Evolutionary conservation across 805 yeast species (phyloP).

Genomic region (Nakazawaea wyomingensis): DNA sequence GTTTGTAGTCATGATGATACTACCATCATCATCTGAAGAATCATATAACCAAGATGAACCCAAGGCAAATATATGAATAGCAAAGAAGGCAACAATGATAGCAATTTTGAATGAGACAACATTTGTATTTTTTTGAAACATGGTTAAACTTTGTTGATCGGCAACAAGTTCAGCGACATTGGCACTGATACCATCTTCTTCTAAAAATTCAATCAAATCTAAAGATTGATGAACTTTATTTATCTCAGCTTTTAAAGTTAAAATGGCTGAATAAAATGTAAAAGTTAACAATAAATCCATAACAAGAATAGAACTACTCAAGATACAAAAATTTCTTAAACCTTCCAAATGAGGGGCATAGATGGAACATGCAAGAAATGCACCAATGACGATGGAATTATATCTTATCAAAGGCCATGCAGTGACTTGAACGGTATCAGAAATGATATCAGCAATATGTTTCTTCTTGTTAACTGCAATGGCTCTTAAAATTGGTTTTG

Average conservation of each 20-base stretch:
- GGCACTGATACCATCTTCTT: conserved; percentile 87
- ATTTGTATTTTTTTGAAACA: conserved; percentile 32
- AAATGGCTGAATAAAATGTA: conserved; percentile 78
- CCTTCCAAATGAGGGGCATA: conserved; percentile 67
- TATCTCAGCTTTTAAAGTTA: conserved; percentile 86
- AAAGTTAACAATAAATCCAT: conserved; percentile 69
- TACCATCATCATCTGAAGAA: conserved; percentile 24
- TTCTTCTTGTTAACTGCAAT: conserved; percentile 23
- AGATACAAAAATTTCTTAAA: conserved; percentile 72
- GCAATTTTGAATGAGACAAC: conserved; percentile 56
- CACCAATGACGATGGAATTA: conserved; percentile 64
- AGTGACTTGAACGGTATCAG: conserved; percentile 25
- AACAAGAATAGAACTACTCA: conserved; percentile 63
- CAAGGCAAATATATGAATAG: conserved; percentile 61
- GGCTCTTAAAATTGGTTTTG: conserved; percentile 50
- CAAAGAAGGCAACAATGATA: conserved; percentile 52
- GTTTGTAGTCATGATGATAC: conserved; percentile 7
- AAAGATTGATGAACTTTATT: conserved; percentile 78
- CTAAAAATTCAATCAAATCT: conserved; percentile 69
- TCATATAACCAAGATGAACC: conserved; percentile 69
- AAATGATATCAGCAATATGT: conserved; percentile 27
- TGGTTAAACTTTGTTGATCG: conserved; percentile 25
- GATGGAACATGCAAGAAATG: conserved; percentile 61
- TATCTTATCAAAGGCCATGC: conserved; percentile 64
- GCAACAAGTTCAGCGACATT: conserved; percentile 71